These are phyloP conservation scores for Suillus spraguei DNA, from an alignment of 768 basidiomycete genomes.

Conservation along the genomic window DNA sequence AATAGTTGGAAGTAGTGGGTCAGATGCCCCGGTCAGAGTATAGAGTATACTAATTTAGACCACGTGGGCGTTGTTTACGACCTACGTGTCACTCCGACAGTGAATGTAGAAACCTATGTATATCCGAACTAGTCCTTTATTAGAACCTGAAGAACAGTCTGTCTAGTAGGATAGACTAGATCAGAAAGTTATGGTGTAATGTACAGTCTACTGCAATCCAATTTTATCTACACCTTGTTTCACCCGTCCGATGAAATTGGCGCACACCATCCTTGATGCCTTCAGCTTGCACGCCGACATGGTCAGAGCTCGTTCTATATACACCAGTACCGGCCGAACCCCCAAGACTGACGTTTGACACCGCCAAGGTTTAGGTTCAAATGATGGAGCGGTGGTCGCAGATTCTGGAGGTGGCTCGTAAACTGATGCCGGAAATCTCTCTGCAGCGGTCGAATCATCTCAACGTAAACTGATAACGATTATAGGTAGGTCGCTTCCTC, in stretches of 20 bases:
- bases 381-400: conserved; percentile 67
- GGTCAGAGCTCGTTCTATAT: conserved; percentile 79
- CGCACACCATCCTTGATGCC: conserved; percentile 88
- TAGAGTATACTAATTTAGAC: neutral
- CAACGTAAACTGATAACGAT: conserved; percentile 66
- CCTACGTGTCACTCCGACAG: conserved; percentile 30
- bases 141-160: conserved; percentile 1
- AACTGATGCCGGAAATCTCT: conserved; percentile 61
- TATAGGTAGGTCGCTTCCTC: conserved; percentile 8
- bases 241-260: conserved; percentile 85
- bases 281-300: conserved; percentile 77
- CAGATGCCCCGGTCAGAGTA: too few relatives aligned
- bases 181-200: neutral
- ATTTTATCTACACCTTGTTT: conserved; percentile 79
- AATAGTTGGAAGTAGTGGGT: conserved; percentile 8
- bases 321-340: conserved; percentile 82
- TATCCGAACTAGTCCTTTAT: conserved; percentile 2
- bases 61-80: conserved; percentile 16
- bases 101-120: neutral
- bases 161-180: neutral
- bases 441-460: conserved; percentile 83
- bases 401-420: conserved; percentile 80
- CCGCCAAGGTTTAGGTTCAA: conserved; percentile 91
- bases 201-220: conserved; percentile 29
- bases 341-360: conserved; percentile 92